These are phyloP conservation scores for Colletotrichum horii DNA, from an alignment of 2,329 filamentous ascomycete genomes.

Conservation along the genomic window DNA sequence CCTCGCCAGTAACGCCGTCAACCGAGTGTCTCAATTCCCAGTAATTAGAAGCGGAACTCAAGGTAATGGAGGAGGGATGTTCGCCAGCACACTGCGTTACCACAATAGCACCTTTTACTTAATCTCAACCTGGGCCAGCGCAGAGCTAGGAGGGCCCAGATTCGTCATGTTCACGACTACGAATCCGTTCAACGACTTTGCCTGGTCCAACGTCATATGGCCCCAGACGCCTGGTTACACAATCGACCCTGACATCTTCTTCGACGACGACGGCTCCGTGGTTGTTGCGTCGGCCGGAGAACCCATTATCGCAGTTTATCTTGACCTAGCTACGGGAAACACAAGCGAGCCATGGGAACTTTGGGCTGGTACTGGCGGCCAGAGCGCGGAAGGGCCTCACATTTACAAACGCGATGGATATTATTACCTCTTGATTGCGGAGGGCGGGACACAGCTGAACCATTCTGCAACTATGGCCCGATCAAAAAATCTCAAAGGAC, in stretches of 20 bases:
- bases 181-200: constrained; percentile 22
- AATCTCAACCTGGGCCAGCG: not conserved
- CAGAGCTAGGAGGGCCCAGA: not conserved
- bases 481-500: constrained; percentile 41
- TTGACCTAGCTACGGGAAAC: constrained; percentile 39
- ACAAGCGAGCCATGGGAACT: constrained; percentile 33
- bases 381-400: constrained; percentile 55
- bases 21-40: constrained; percentile 41
- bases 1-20: constrained; percentile 43
- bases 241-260: constrained; percentile 55
- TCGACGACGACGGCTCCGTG: constrained; percentile 52
- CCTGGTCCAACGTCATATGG: constrained; percentile 23
- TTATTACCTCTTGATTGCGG: constrained; percentile 59
- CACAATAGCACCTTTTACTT: constrained; percentile 48
- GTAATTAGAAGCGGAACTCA: not conserved
- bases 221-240: constrained; percentile 12
- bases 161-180: constrained; percentile 15
- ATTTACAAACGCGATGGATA: constrained; percentile 55
- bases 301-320: constrained; percentile 29
- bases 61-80: constrained; percentile 39
- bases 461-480: constrained; percentile 50
- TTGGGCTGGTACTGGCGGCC: constrained; percentile 49
- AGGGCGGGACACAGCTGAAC: constrained; percentile 50
- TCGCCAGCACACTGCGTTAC: constrained; percentile 50
- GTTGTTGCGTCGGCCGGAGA: constrained; percentile 30